Base-by-base conservation (phyloP, 2,329 filamentous ascomycete genomes). In the Basipetospora sp. region DNA sequence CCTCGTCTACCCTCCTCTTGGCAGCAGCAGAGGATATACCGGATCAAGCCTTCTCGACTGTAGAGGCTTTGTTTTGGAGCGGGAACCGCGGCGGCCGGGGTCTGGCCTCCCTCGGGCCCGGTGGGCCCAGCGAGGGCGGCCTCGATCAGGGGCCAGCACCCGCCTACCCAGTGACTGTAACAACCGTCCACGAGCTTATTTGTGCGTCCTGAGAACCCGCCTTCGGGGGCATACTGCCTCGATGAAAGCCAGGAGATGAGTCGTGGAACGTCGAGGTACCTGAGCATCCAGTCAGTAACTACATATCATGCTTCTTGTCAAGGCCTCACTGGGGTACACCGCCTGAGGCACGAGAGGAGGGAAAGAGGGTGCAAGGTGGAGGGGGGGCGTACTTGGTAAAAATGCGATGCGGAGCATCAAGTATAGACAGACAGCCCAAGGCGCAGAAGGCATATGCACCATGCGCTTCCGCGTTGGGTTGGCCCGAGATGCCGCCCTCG, bases 121-220 rank as follows among this genome's bases (percentile, higher is more conserved):
- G 32, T 19, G 26, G 30, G 18, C 15, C 30, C 27, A 16, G 71
- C 69, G 41, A 90, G 60, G 39, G 78, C 78, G 41, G 84, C 83
- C 62, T 94, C 81, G 47, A 96, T 67, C 45, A 98, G 61, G 32
- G 88, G 80, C 84, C 87, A 98, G 62, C 87, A 96, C 39, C 81
- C 82, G 39, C 90, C 90, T 25, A 94, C 80, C 90, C 90, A 98
- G 59, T 94, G 88, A 54, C 84, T 93, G 63, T 98, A 98, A 62
- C 90, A 98, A 32, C 88, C 90, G 57, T 98, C 90, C 22, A 96
- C 90, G 22, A 98, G 70, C 62, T 98, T 98, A 67, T 96, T 96
- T 19, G 88, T 94, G 48, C 90, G 80, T 43, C 90, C 90, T 29
- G 84, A 81, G 53, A 94, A 87, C 26, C 90, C 90, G 45, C 87